Conservation (phyloP, 805 yeast species). For the Candida parachauliodes region DNA sequence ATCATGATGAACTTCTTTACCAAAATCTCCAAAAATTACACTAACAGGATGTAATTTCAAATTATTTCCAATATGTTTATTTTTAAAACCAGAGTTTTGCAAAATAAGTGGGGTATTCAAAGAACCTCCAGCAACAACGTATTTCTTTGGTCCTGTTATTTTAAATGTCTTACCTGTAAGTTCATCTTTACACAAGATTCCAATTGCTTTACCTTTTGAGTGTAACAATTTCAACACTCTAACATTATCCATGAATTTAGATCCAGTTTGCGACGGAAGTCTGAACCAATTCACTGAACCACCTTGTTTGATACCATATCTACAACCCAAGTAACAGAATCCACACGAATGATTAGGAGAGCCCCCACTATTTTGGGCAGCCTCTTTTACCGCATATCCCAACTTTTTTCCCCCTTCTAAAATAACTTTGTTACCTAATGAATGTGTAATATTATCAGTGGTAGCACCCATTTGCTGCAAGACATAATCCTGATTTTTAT, state of each 20-base stretch:
- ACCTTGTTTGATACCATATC: conserved; percentile 50
- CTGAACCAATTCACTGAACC: conserved; percentile 48
- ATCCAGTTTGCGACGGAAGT: conserved; percentile 43
- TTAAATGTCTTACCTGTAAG: conserved; percentile 26
- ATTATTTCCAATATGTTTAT: conserved; percentile 48
- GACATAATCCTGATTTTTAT: conserved; percentile 44
- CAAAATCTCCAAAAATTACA: conserved; percentile 39
- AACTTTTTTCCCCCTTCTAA: conserved; percentile 42
- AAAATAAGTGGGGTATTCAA: conserved; percentile 48
- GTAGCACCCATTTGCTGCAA: conserved; percentile 47
- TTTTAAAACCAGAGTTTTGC: conserved; percentile 46
- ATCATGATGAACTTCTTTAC: conserved; percentile 26
- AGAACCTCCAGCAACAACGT: conserved; percentile 46
- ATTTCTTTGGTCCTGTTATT: conserved; percentile 45
- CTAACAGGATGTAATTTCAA: conserved; percentile 51
- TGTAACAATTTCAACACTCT: conserved; percentile 37
- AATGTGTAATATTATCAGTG: conserved; percentile 36
- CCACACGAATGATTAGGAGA: conserved; percentile 45
- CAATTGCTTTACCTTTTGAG: conserved; percentile 40
- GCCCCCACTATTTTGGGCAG: conserved; percentile 49
- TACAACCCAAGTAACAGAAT: conserved; percentile 46
- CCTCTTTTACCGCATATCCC: conserved; percentile 38
- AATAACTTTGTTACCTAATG: conserved; percentile 40
- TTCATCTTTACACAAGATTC: conserved; percentile 37
- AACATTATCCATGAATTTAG: conserved; percentile 44